Percentiles rank a stretch among this genome's conserved stretches.
Conservation (phyloP, 2,329 filamentous ascomycete genomes). For the Aspergillus sp. region DNA sequence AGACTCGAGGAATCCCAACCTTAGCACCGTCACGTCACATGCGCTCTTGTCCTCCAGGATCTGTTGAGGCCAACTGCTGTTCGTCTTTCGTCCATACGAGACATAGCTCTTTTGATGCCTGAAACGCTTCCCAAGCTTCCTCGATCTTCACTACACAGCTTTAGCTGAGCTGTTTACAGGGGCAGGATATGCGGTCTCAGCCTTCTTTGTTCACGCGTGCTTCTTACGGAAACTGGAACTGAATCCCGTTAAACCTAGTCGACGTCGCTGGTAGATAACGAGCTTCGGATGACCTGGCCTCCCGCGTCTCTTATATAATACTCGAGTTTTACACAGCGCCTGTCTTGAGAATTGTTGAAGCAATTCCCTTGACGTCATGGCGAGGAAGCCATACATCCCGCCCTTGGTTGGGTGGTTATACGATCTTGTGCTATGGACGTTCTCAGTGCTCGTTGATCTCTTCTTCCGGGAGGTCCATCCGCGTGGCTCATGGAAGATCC, state of each 20-base stretch:
- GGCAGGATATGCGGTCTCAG: conserved; percentile 10
- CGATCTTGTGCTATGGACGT: conserved; percentile 42
- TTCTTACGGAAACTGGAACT: conserved; percentile 1
- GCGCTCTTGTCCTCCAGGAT: conserved; percentile 4
- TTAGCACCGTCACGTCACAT: conserved; percentile 10
- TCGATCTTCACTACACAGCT: neutral
- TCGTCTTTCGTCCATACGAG: neutral
- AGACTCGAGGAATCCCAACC: neutral
- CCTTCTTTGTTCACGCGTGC: conserved; percentile 2
- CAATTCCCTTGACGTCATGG: conserved; percentile 27
- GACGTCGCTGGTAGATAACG: neutral
- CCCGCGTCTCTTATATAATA: neutral
- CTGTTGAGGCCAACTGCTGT: conserved; percentile 1
- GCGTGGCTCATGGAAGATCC: conserved; percentile 91
- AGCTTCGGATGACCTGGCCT: neutral
- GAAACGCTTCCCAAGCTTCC: neutral
- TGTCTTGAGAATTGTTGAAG: neutral
- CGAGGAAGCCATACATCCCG: conserved; percentile 39
- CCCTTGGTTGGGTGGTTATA: conserved; percentile 42
- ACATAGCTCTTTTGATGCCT: neutral
- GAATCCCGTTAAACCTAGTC: neutral
- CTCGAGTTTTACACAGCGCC: neutral
- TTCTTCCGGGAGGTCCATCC: conserved; percentile 99
- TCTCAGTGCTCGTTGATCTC: conserved; percentile 76
- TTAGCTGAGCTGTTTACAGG: neutral